Percentiles rank a stretch among this genome's conserved stretches.
phyloP scores from a whole-genome alignment of 129 eudicot genomes.

The Sambucus nigra region DNA sequence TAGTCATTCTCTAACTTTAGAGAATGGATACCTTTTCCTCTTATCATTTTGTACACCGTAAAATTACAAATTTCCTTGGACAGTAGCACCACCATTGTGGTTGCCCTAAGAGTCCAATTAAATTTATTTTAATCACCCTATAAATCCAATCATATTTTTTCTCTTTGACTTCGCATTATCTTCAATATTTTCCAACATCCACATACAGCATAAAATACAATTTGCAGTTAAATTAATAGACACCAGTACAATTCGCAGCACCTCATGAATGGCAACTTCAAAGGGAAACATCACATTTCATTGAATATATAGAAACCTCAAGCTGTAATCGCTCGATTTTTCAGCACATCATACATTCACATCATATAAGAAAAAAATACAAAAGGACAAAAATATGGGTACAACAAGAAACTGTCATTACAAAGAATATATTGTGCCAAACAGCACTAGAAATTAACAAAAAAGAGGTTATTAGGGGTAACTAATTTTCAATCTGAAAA shows the following conservation, averaged over 20 bases:
- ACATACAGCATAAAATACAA: too few species aligned
- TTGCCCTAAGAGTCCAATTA: too few species aligned
- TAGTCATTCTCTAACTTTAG: too few species aligned
- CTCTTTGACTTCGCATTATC: too few species aligned
- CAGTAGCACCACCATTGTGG: too few species aligned
- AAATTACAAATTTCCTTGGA: too few species aligned
- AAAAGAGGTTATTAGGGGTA: constrained; percentile 3
- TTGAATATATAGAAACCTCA: background rate
- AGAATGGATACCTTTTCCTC: too few species aligned
- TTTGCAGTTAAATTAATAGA: too few species aligned
- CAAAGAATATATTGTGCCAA: constrained; percentile 14
- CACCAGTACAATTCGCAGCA: background rate
- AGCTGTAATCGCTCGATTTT: background rate
- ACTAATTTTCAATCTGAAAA: constrained; percentile 5
- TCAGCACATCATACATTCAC: constrained; percentile 1
- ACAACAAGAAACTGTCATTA: constrained; percentile 11
- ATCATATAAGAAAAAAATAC: background rate
- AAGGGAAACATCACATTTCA: background rate
- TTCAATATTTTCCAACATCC: too few species aligned
- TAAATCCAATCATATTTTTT: too few species aligned
- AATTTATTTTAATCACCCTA: too few species aligned
- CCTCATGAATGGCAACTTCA: background rate
- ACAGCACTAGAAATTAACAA: background rate
- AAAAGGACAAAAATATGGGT: background rate
- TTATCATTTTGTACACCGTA: too few species aligned